A percentile compares a stretch with the other conserved stretches of the same genome.
Conservation (phyloP, 2,329 filamentous ascomycete genomes). For the Herpotrichia juniperi region DNA sequence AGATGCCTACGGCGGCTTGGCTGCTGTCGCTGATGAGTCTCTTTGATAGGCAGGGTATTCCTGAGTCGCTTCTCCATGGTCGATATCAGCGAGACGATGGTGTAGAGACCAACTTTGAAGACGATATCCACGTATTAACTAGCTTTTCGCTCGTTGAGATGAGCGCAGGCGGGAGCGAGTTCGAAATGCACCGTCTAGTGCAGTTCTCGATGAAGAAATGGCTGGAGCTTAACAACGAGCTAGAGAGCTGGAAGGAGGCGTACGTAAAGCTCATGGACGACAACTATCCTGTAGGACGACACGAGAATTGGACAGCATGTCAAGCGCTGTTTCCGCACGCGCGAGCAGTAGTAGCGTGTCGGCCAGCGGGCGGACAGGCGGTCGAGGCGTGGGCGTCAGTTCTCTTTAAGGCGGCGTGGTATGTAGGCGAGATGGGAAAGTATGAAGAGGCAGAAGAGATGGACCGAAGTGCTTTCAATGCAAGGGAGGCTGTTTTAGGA, state of each 20-base stretch:
- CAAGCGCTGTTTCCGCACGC: conserved; percentile 39
- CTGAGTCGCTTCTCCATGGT: not conserved
- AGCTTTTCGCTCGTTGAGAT: conserved; percentile 12
- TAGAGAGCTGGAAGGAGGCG: conserved; percentile 36
- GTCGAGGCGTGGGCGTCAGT: conserved; percentile 5
- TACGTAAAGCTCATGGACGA: conserved; percentile 33
- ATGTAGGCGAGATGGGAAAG: conserved; percentile 6
- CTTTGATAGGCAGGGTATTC: conserved; percentile 12
- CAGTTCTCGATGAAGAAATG: conserved; percentile 37
- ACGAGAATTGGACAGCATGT: conserved; percentile 41
- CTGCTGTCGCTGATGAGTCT: conserved; percentile 44
- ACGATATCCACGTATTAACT: conserved; percentile 8
- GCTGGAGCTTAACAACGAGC: conserved; percentile 17
- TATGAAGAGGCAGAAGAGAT: conserved; percentile 9
- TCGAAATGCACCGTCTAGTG: conserved; percentile 54
- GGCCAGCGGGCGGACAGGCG: not conserved
- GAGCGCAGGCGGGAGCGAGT: conserved; percentile 18
- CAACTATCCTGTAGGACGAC: conserved; percentile 31
- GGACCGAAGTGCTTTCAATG: not conserved
- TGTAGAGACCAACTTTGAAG: conserved; percentile 11
- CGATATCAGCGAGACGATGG: too few relatives aligned
- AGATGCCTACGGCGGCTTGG: conserved; percentile 40
- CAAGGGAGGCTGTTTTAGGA: conserved; percentile 8
- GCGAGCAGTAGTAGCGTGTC: conserved; percentile 2
- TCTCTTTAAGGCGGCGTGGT: conserved; percentile 11